Percentiles rank a stretch among this genome's conserved stretches.
These are phyloP conservation scores for Syncephalastrum contaminatum DNA, from an alignment of 371 early-diverging fungal genomes.

Conservation along the genomic window DNA sequence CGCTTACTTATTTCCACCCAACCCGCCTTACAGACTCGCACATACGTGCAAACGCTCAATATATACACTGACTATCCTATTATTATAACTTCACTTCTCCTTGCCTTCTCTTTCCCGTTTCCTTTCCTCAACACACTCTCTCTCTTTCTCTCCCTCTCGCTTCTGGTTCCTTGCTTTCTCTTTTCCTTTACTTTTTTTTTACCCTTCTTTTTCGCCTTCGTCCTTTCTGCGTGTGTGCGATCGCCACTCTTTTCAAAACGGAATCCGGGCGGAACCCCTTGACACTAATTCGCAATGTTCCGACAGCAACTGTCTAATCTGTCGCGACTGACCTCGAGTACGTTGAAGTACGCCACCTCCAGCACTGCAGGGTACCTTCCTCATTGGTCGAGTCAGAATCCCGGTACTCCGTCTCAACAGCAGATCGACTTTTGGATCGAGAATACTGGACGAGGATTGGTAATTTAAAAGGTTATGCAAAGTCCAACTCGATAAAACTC, in stretches of 20 bases:
- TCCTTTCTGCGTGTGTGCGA: too few relatives aligned
- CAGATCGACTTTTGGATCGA: slow-evolving; percentile 39
- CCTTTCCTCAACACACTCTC: background rate
- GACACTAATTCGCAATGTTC: slow-evolving; percentile 22
- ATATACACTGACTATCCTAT: too few relatives aligned
- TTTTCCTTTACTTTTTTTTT: slow-evolving; percentile 1
- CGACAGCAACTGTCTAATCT: slow-evolving; percentile 39
- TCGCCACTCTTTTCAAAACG: background rate
- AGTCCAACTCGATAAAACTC: background rate
- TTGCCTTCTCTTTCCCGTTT: slow-evolving; percentile 4
- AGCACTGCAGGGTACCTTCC: slow-evolving; percentile 26
- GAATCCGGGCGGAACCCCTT: background rate
- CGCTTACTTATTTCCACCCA: too few relatives aligned
- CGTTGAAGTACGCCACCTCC: slow-evolving; percentile 40
- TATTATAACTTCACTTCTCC: background rate
- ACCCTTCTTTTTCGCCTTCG: background rate
- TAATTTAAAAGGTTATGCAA: slow-evolving; percentile 13
- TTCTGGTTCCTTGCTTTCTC: slow-evolving; percentile 1
- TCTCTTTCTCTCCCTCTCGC: too few relatives aligned
- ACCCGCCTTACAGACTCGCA: too few relatives aligned
- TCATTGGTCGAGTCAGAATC: slow-evolving; percentile 23
- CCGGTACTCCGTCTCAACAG: slow-evolving; percentile 28
- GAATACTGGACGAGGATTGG: slow-evolving; percentile 49
- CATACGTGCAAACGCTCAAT: too few relatives aligned
- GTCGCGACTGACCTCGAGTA: slow-evolving; percentile 35